Evolutionary conservation across 805 yeast genomes (phyloP), one percentile per base, ranked within the genome.

Genomic region (Candida nitratophila): DNA sequence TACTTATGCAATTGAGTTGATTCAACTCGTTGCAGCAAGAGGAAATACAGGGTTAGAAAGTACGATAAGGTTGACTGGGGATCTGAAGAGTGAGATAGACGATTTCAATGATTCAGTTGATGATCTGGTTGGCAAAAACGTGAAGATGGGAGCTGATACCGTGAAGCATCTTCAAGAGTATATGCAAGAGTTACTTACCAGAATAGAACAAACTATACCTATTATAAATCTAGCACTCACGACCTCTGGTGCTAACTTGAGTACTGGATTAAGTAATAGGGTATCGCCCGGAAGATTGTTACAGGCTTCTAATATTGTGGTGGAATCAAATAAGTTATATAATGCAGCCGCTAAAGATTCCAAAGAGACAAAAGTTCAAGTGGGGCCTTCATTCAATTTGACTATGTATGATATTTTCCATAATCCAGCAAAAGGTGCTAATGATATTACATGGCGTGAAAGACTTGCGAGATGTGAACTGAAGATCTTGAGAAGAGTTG

Each of bases 151-250:
- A 3, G 29, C 42, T 1, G 63, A 53, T 6, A 69, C 76, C 3
- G 65, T 74, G 3, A 62, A 56, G 33, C 50, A 61, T n/a, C 77
- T 81, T 4, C 80, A 79, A 46, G 54, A 44, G 2, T 72, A 72
- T 43, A 77, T 84, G 67, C 55, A 65, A 12, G 64, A 58, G 15
- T 58, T 84, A 22, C 51, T 81, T 21, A 53, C 52, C 1, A 68
- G 79, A 40, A 80, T 85, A 20, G 86, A 84, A 47, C 83, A 79
- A 44, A 71, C 83, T 0, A 76, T 85, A 26, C 93, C 93, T 1
- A 66, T 83, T 27, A 69, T 86, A 15, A 79, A 78, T 46, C 63
- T 85, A 7, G 76, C 90, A 0, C 58, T 85, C 37, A 73, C 81
- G 1, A 81, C 90, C 1, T 77, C 84, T 10, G 90, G 90, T 0